phyloP scores from a whole-genome alignment of 805 yeast species.

The Cyberlindnera saturnus region DNA sequence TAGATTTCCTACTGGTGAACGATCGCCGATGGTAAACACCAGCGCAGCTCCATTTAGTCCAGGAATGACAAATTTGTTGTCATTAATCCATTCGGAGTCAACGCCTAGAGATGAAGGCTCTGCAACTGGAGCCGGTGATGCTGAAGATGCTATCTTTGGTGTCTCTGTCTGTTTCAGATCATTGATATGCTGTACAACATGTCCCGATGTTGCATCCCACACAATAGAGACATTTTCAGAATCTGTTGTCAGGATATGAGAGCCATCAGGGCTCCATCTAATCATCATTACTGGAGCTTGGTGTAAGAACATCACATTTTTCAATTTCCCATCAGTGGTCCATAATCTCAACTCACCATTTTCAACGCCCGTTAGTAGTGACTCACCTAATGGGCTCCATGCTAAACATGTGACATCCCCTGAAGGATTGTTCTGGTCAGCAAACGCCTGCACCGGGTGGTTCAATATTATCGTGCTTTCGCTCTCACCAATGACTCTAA shows the following conservation, averaged over 20 bases:
- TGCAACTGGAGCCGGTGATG: constrained; percentile 12
- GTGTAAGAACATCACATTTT: constrained; percentile 49
- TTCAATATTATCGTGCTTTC: constrained; percentile 17
- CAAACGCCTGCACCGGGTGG: constrained; percentile 29
- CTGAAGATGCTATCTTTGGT: constrained; percentile 17
- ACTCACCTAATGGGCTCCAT: constrained; percentile 66
- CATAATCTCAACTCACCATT: constrained; percentile 77
- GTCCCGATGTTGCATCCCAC: constrained; percentile 62
- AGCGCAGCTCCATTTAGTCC: constrained; percentile 48
- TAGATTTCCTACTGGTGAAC: constrained; percentile 43
- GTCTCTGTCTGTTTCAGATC: constrained; percentile 3
- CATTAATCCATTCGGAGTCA: constrained; percentile 72
- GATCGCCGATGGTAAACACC: constrained; percentile 46
- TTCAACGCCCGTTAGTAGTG: constrained; percentile 56
- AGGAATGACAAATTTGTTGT: constrained; percentile 64
- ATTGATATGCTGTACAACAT: constrained; percentile 42
- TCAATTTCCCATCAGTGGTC: constrained; percentile 63
- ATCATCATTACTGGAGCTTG: constrained; percentile 48
- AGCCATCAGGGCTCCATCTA: constrained; percentile 55
- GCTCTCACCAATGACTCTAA: constrained; percentile 27
- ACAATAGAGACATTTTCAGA: constrained; percentile 44
- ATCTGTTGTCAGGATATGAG: constrained; percentile 55
- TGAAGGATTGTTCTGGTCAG: constrained; percentile 6
- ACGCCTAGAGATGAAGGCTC: constrained; percentile 31
- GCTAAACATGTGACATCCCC: constrained; percentile 30